Base-by-base conservation (phyloP, 257 asterid species). In the Solanum corneliomulleri region DNA sequence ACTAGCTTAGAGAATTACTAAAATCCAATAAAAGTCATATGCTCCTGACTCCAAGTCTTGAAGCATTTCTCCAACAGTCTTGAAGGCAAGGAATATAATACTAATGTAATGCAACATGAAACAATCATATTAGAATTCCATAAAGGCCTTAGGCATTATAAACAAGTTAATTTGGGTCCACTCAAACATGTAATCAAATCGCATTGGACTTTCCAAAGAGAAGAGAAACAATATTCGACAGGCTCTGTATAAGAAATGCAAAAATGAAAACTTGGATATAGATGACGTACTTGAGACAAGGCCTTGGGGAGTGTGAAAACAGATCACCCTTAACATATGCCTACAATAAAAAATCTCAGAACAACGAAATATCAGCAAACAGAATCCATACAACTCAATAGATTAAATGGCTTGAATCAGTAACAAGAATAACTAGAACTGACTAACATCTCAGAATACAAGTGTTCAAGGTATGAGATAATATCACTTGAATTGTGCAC, bases 271-370 rank as follows among this genome's bases (percentile, higher is more conserved):
- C 6, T 21, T 62, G 47, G 49, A 66, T 82, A 81, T 21, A 74
- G 72, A 72, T 41, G 41, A 87, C 92, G 29, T 91, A 95, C 98
- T 90, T 96, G 92, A 95, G 99, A 90, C 95, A 91, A 85, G 96
- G 93, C 62, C 93, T 88, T 4, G 98, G 99, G 44, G 99, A 96
- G 93, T 95, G 98, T 85, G 98, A 95, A 87, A 96, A 93, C 42
- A 82, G 64, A 78, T 94, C 66, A 84, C 98, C 94, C 92, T 94
- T 95, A 91, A 95, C 95, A 25, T 92, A 96, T 8, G 92, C 97
- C 98, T 96, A 94, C 77, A 89, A 88, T 88, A 16, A 87, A 81
- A 86, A 83, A 88, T 37, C 45, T 29, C 84, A 85, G 64, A 58
- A 33, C 23, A 56, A 78, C 49, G 7, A 82, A 87, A 23, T 37